Base-by-base conservation (phyloP, 352 stramenopile genomes). In the Phytophthora aleatoria region DNA sequence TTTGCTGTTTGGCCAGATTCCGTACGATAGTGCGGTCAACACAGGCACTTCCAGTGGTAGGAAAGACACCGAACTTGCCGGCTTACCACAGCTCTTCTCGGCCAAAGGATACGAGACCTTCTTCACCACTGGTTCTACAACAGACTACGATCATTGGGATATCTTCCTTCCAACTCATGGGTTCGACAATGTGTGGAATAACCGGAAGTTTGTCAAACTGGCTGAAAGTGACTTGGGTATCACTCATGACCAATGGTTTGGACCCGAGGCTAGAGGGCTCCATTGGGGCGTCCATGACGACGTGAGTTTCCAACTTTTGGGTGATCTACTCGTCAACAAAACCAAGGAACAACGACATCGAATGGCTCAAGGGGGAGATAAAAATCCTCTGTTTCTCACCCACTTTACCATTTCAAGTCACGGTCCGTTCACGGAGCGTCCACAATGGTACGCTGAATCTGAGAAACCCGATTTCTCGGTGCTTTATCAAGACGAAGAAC, bases 351-450 rank as follows among this genome's bases (percentile, higher is more conserved):
- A 84, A 27, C 26, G 38, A 0, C 41, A 63, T 39, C 69, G 69
- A 3, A 38, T 74, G 5, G 43, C 38, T 0, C 27, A 35, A 26
- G 59, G 60, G 0, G 27, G 76, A 11, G 27, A 45, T 0, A 83
- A 78, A 50, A 61, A 70, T 27, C 71, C 78, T 24, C 74, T 80
- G 7, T 87, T 82, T 61, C 55, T 84, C 39, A 83, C 74, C 5
- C 74, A 83, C 45, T 87, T 81, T 60, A 82, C 79, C 26, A 87
- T 87, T 61, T 83, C 73, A 5, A 85, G 73, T 48, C 79, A 88
- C 60, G 61, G 60, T 8, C 53, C 60, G n/a, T 87, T 71, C 54
- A 38, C 56, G 27, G 52, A 72, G 6, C 55, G 62, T 2, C 74
- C 79, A 2, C 60, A 69, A 51, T 85, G 79, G 79, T 81, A 73